phyloP scores from a whole-genome alignment of 371 early-diverging fungal genomes.

The Syncephalastrum contaminatum region DNA sequence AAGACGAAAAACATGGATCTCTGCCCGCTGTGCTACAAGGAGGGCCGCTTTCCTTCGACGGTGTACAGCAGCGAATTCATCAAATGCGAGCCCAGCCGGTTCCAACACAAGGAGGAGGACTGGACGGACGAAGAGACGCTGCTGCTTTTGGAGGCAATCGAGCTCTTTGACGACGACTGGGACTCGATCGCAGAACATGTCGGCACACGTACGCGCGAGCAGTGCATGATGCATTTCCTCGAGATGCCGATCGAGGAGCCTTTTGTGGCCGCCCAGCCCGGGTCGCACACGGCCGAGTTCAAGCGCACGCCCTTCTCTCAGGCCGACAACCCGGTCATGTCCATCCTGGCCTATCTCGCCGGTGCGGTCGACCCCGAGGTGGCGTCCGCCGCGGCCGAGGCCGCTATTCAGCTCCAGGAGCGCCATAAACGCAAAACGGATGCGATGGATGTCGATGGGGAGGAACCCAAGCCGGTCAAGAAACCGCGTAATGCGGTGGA shows the following conservation, averaged over 20 bases:
- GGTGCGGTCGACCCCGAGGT: slow-evolving; percentile 90
- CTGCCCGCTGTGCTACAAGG: slow-evolving; percentile 86
- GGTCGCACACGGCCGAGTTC: slow-evolving; percentile 42
- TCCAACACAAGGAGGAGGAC: slow-evolving; percentile 54
- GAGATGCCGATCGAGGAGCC: slow-evolving; percentile 96
- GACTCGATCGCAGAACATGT: slow-evolving; percentile 91
- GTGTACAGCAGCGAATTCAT: slow-evolving; percentile 89
- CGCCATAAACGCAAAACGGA: slow-evolving; percentile 19
- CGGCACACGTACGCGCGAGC: slow-evolving; percentile 89
- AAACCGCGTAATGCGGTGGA: slow-evolving; percentile 52
- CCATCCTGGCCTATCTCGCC: slow-evolving; percentile 93
- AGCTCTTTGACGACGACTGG: slow-evolving; percentile 98
- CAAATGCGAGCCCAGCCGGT: slow-evolving; percentile 53
- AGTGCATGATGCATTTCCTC: slow-evolving; percentile 95
- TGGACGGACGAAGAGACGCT: slow-evolving; percentile 98
- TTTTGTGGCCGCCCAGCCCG: slow-evolving; percentile 41
- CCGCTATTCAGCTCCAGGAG: slow-evolving; percentile 37
- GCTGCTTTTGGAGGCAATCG: slow-evolving; percentile 93
- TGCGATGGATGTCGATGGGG: slow-evolving; percentile 24
- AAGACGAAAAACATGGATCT: slow-evolving; percentile 83
- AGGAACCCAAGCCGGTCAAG: slow-evolving; percentile 26
- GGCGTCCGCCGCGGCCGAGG: slow-evolving; percentile 77
- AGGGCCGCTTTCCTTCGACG: slow-evolving; percentile 92
- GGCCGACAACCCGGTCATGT: slow-evolving; percentile 96
- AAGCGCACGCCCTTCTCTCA: slow-evolving; percentile 79